A percentile compares a stretch with the other conserved stretches of the same genome.
phyloP scores from a whole-genome alignment of 805 yeast genomes.

The Candida vaughaniae region DNA sequence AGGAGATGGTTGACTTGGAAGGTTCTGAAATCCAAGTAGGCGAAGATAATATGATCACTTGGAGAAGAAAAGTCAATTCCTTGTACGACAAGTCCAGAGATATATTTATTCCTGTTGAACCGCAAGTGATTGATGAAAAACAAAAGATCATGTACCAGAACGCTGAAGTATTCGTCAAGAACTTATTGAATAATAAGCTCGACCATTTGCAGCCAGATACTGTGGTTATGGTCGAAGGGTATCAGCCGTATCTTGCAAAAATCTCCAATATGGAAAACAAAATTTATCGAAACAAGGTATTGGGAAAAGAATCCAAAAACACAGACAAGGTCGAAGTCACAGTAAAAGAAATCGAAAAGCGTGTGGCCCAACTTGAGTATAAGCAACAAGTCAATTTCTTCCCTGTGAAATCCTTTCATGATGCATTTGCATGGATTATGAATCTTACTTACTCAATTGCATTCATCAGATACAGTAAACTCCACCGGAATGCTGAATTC shows the following conservation, averaged over 20 bases:
- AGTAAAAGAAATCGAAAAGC: slow-evolving; percentile 31
- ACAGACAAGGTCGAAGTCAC: slow-evolving; percentile 30
- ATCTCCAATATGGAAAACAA: slow-evolving; percentile 47
- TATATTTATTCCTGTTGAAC: slow-evolving; percentile 52
- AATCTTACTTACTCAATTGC: slow-evolving; percentile 59
- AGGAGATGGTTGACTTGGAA: slow-evolving; percentile 9
- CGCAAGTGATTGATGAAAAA: slow-evolving; percentile 42
- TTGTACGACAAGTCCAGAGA: slow-evolving; percentile 49
- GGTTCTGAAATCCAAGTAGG: slow-evolving; percentile 1
- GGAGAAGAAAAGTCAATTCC: slow-evolving; percentile 52
- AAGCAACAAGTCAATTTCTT: slow-evolving; percentile 49
- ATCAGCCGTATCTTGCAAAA: slow-evolving; percentile 44
- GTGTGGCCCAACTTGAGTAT: slow-evolving; percentile 32
- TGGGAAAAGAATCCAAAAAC: slow-evolving; percentile 2
- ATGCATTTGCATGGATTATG: slow-evolving; percentile 51
- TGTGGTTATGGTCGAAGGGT: slow-evolving; percentile 35
- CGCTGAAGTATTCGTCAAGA: slow-evolving; percentile 42
- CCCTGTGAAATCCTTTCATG: slow-evolving; percentile 46
- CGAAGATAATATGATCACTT: slow-evolving; percentile 38
- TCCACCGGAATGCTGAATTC: slow-evolving; percentile 51
- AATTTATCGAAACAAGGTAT: slow-evolving; percentile 24
- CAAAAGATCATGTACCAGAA: slow-evolving; percentile 44
- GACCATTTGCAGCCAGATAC: neutral
- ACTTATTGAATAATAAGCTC: neutral
- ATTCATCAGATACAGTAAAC: slow-evolving; percentile 52